These are phyloP conservation scores for slime mould (Dictyostelium discoideum) DNA, from an alignment of 78 protist species.

Conservation along the genomic window dicty_2.7 NC_007089.4:510501-511000, in stretches of 20 bases:
- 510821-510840: slow-evolving; percentile 15
- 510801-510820: not conserved
- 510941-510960: slow-evolving; percentile 42
- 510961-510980: slow-evolving; percentile 28
- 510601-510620: slow-evolving; percentile 61
- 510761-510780: too few species aligned
- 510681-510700: slow-evolving; percentile 28
- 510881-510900: not conserved
- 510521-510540: slow-evolving; percentile 22
- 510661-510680: slow-evolving; percentile 30
- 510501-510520: slow-evolving; percentile 10
- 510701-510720: slow-evolving; percentile 9
- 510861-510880: not conserved
- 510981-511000: not conserved
- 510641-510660: not conserved
- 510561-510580: slow-evolving; percentile 49
- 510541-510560: slow-evolving; percentile 10
- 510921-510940: slow-evolving; percentile 41
- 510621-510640: slow-evolving; percentile 33
- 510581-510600: slow-evolving; percentile 32
- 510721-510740: slow-evolving; percentile 17
- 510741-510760: not conserved
- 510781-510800: too few species aligned
- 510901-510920: not conserved
- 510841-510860: slow-evolving; percentile 3